A percentile compares a stretch with the other conserved stretches of the same genome.
Evolutionary conservation across 257 asterid species (phyloP).

Genomic region (Voacanga thouarsii): DNA sequence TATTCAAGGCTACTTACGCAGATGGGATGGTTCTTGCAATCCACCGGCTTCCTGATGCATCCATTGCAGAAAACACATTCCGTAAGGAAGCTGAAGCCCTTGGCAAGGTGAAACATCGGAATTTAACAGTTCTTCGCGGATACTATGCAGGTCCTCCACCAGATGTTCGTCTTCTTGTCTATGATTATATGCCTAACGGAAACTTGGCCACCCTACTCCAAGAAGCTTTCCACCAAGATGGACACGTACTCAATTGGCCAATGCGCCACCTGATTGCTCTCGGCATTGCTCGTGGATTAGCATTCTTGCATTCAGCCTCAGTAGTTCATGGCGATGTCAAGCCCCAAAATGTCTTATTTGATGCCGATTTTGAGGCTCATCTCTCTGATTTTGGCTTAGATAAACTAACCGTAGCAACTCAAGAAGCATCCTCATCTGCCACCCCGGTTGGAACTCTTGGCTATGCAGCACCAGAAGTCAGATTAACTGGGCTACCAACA

Average conservation of each 20-base stretch:
- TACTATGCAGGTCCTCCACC: constrained; percentile 84
- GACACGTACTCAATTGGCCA: constrained; percentile 89
- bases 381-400: constrained; percentile 71
- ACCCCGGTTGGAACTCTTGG: constrained; percentile 61
- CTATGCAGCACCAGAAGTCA: constrained; percentile 64
- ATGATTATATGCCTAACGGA: constrained; percentile 91
- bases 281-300: constrained; percentile 79
- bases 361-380: constrained; percentile 92
- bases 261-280: constrained; percentile 86
- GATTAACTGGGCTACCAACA: constrained; percentile 48
- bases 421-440: constrained; percentile 63
- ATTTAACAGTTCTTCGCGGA: constrained; percentile 79
- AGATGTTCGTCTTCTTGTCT: constrained; percentile 58
- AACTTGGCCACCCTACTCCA: constrained; percentile 70
- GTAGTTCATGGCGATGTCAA: constrained; percentile 63
- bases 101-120: constrained; percentile 71
- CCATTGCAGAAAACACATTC: constrained; percentile 53
- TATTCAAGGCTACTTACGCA: constrained; percentile 65
- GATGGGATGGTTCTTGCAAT: constrained; percentile 94
- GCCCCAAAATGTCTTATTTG: constrained; percentile 79
- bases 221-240: constrained; percentile 87
- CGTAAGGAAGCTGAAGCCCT: constrained; percentile 77
- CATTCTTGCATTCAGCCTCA: constrained; percentile 55
- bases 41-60: constrained; percentile 63
- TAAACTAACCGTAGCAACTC: constrained; percentile 43